Evolutionary conservation across 768 basidiomycete genomes (phyloP), one percentile per base, ranked within the genome.

Genomic region (Termitomyces eurrhizus): DNA sequence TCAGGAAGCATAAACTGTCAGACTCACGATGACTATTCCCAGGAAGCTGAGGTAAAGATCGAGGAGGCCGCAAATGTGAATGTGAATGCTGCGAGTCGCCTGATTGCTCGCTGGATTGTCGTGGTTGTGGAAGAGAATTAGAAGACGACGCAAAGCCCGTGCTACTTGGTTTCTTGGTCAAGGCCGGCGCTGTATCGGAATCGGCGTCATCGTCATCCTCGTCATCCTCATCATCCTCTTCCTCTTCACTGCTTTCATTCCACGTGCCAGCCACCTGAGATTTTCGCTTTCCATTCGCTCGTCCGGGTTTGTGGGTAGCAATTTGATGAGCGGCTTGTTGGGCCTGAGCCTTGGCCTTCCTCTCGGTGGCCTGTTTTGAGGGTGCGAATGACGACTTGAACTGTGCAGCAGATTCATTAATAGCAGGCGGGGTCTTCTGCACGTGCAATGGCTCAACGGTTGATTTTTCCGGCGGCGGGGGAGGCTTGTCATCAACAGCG

Each of bases 331-430:
- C 92, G 49, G 85, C 89, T 68, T 93, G 89, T 65, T 92, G 89
- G 12, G 89, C 92, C 68, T 95, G 87, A 14, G 83, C 80, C 69
- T 90, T 92, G 8, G 91, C 90, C 66, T 90, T 89, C 56, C 96
- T 83, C 69, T 98, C 89, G 24, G 86, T 85, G 42, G 93, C 93
- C 64, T 88, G 85, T 67, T 84, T 90, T 18, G 90, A 92, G 2
- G 88, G 88, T 0, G 93, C 91, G 70, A 98, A 98, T 4, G 95
- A 94, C 0, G 94, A 95, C 56, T 85, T 86, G 75, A 82, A 90
- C 57, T 84, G 82, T 1, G 73, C 56, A 9, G 53, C 60, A 37
- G 65, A 35, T 29, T 65, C 66, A 24, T 58, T 52, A 6, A 58
- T 49, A 57, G 56, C 71, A 57, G 71, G 71, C 50, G 67, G 66